Conservation (phyloP, 768 basidiomycete species). For the Mycena metata region DNA sequence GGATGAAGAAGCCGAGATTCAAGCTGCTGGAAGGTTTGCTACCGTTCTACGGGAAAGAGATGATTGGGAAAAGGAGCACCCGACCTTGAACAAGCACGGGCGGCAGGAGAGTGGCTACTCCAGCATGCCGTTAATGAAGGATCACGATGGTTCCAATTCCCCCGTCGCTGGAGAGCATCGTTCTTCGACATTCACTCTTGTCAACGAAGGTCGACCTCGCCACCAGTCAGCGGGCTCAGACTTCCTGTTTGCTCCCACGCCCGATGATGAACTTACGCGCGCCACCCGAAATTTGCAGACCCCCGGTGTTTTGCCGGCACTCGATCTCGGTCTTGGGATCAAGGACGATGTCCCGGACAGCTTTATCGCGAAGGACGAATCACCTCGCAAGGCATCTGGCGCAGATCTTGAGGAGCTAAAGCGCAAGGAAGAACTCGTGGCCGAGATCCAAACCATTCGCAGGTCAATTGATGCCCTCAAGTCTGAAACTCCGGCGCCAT, state of each 20-base stretch:
- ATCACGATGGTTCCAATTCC: constrained; percentile 62
- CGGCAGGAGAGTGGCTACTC: constrained; percentile 76
- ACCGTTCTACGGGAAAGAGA: constrained; percentile 76
- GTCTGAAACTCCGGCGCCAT: constrained; percentile 78
- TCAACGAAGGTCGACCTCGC: constrained; percentile 67
- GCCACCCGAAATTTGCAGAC: constrained; percentile 64
- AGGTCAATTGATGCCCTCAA: constrained; percentile 83
- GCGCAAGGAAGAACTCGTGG: constrained; percentile 78
- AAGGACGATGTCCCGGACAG: constrained; percentile 80
- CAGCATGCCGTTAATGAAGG: constrained; percentile 76
- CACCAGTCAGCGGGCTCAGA: constrained; percentile 80
- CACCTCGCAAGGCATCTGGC: constrained; percentile 53
- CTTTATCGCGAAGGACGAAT: constrained; percentile 69
- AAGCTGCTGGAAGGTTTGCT: constrained; percentile 78
- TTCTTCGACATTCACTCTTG: constrained; percentile 65
- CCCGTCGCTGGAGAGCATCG: constrained; percentile 64
- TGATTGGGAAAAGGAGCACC: constrained; percentile 92
- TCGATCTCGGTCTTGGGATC: constrained; percentile 83
- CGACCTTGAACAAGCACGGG: constrained; percentile 69
- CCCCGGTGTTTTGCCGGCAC: constrained; percentile 71
- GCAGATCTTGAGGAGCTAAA: constrained; percentile 70
- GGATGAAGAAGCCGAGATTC: constrained; percentile 82
- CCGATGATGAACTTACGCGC: constrained; percentile 72
- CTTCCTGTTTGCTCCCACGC: constrained; percentile 72
- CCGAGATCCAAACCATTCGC: constrained; percentile 85